Conservation (phyloP, 2,329 filamentous ascomycete species). For the Gremmenia infestans region DNA sequence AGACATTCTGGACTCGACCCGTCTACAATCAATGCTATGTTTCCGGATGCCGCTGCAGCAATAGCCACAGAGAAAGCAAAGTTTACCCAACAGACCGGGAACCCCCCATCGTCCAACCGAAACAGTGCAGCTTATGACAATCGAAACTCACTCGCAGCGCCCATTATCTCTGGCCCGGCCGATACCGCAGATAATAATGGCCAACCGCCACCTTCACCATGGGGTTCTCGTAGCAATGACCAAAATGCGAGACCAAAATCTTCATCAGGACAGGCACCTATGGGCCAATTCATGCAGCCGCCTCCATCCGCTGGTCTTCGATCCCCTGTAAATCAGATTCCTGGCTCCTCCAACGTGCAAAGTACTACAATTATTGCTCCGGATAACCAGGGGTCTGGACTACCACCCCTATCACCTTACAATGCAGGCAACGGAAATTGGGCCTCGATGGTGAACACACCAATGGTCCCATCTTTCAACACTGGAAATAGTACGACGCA, state of each 20-base stretch:
- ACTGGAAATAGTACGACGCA: constrained; percentile 52
- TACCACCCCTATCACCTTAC: constrained; percentile 83
- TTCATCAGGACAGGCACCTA: constrained; percentile 71
- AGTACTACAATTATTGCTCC: constrained; percentile 73
- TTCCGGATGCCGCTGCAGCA: constrained; percentile 95
- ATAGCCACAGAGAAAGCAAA: constrained; percentile 98
- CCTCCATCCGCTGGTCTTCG: constrained; percentile 69
- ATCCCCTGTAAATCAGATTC: constrained; percentile 68
- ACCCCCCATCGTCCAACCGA: constrained; percentile 82
- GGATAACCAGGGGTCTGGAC: constrained; percentile 62
- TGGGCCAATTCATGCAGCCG: constrained; percentile 93
- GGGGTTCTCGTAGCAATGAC: constrained; percentile 55
- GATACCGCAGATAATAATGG: constrained; percentile 56
- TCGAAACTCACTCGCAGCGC: constrained; percentile 65
- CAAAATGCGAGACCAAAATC: constrained; percentile 65
- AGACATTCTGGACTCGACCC: constrained; percentile 92
- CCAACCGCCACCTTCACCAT: constrained; percentile 72
- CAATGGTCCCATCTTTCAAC: constrained; percentile 85
- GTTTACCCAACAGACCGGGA: constrained; percentile 91
- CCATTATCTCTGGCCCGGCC: constrained; percentile 67
- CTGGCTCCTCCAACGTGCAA: constrained; percentile 68
- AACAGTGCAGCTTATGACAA: constrained; percentile 81
- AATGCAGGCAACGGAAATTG: constrained; percentile 81
- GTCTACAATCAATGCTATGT: constrained; percentile 96
- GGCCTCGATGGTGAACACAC: constrained; percentile 98